Evolutionary conservation across 2,329 filamentous ascomycete genomes (phyloP).

Genomic region (Pseudogymnoascus sp.): DNA sequence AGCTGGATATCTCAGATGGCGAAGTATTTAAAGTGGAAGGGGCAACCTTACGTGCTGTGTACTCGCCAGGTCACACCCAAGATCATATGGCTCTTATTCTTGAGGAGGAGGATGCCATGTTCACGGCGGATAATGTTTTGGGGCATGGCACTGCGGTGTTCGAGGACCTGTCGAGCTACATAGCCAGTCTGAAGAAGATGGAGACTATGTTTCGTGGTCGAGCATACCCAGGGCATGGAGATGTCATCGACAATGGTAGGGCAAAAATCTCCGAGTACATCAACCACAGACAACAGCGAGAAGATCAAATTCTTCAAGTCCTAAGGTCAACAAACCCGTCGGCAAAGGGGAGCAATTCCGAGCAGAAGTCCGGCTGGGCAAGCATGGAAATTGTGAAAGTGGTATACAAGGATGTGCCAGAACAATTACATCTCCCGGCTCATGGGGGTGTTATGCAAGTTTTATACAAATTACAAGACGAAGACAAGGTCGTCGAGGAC

Average conservation of each 20-base stretch:
- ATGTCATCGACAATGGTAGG: constrained; percentile 65
- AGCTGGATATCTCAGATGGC: constrained; percentile 48
- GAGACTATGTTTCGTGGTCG: constrained; percentile 53
- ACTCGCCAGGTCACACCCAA: constrained; percentile 66
- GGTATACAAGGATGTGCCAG: constrained; percentile 75
- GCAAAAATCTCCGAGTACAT: constrained; percentile 77
- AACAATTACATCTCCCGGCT: constrained; percentile 68
- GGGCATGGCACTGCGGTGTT: constrained; percentile 84
- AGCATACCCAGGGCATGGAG: constrained; percentile 84
- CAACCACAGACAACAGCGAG: constrained; percentile 67
- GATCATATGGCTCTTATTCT: constrained; percentile 78
- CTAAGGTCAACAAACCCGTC: constrained; percentile 39
- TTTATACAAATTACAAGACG: constrained; percentile 66
- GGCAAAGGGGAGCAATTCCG: constrained; percentile 18
- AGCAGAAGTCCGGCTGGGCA: constrained; percentile 42
- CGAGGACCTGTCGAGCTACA: constrained; percentile 64
- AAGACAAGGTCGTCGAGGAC: constrained; percentile 54
- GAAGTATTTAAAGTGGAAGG: constrained; percentile 50
- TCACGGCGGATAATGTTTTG: constrained; percentile 83
- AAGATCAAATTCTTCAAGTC: constrained; percentile 66
- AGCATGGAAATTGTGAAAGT: constrained; percentile 78
- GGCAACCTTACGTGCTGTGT: constrained; percentile 58
- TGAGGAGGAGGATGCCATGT: constrained; percentile 71
- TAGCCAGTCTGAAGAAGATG: constrained; percentile 65
- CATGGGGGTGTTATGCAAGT: constrained; percentile 71